These are phyloP conservation scores for Colletotrichum caudatum DNA, from an alignment of 2,329 filamentous ascomycete genomes.

Conservation along the genomic window DNA sequence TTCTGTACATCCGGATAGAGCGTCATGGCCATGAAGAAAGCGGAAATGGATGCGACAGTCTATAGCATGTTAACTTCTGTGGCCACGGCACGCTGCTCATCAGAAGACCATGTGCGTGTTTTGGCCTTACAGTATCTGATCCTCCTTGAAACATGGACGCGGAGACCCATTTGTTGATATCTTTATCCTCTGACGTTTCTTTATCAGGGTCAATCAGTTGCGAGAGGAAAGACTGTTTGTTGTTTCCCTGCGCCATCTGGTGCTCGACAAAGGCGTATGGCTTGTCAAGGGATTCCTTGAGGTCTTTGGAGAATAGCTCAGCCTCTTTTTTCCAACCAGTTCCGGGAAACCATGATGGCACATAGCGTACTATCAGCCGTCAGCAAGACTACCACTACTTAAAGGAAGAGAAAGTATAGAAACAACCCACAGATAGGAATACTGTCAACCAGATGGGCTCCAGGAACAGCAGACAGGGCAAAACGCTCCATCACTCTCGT, in stretches of 20 bases:
- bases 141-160: conserved; percentile 28
- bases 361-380: conserved; percentile 44
- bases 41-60: conserved; percentile 48
- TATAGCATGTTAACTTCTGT: background rate
- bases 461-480: background rate
- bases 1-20: conserved; percentile 59
- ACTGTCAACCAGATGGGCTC: conserved; percentile 32
- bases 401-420: no score
- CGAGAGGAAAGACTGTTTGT: conserved; percentile 20
- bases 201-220: background rate
- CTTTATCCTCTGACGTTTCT: background rate
- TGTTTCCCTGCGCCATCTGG: conserved; percentile 11
- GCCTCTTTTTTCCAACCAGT: conserved; percentile 38
- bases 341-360: conserved; percentile 42
- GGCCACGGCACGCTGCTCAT: background rate
- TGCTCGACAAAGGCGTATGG: conserved; percentile 45
- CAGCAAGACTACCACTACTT: background rate
- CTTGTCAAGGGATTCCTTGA: conserved; percentile 18
- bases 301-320: conserved; percentile 12
- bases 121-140: conserved; percentile 19
- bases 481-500: conserved; percentile 7
- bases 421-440: conserved; percentile 26
- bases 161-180: conserved; percentile 12
- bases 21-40: conserved; percentile 62
- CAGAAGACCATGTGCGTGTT: no score